A percentile compares a stretch with the other conserved stretches of the same genome.
Evolutionary conservation across 441 rosid genomes (phyloP).

Genomic region (Pelargonium fulgidum): DNA sequence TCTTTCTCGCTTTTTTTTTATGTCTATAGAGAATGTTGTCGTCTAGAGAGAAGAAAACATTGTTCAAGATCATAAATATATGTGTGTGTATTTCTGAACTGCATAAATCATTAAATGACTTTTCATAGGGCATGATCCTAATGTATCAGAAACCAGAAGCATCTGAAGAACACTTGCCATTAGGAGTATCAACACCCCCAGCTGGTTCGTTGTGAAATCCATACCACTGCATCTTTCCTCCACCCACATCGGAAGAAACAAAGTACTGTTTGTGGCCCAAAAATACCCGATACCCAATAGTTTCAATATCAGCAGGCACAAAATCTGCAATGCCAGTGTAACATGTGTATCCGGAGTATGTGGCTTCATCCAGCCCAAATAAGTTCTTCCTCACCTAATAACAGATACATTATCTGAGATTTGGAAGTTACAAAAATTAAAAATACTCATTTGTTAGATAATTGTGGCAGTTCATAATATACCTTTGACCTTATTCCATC

Average conservation of each 20-base stretch:
- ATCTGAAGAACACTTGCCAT: conserved; percentile 31
- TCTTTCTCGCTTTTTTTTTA: background rate
- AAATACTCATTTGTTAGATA: background rate
- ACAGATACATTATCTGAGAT: conserved; percentile 4
- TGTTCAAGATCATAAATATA: background rate
- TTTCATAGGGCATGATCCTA: background rate
- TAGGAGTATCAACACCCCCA: conserved; percentile 62
- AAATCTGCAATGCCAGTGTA: conserved; percentile 93
- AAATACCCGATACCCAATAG: conserved; percentile 93
- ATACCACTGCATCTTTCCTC: conserved; percentile 98
- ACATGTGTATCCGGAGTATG: conserved; percentile 82
- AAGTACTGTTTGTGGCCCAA: conserved; percentile 95
- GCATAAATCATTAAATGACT: background rate
- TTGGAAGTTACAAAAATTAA: background rate
- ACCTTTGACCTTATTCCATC: conserved; percentile 97
- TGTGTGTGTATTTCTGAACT: background rate
- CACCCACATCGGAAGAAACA: conserved; percentile 93
- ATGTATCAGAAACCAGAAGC: background rate
- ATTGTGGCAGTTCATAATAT: background rate
- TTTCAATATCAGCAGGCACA: conserved; percentile 79
- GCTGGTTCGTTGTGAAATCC: conserved; percentile 79
- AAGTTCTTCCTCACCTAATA: conserved; percentile 68
- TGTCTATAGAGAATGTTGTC: background rate
- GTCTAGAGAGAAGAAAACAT: background rate
- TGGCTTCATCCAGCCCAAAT: conserved; percentile 64